A percentile compares a stretch with the other conserved stretches of the same genome.
Evolutionary conservation across 805 yeast genomes (phyloP).

Genomic region (Metschnikowia cubensis): DNA sequence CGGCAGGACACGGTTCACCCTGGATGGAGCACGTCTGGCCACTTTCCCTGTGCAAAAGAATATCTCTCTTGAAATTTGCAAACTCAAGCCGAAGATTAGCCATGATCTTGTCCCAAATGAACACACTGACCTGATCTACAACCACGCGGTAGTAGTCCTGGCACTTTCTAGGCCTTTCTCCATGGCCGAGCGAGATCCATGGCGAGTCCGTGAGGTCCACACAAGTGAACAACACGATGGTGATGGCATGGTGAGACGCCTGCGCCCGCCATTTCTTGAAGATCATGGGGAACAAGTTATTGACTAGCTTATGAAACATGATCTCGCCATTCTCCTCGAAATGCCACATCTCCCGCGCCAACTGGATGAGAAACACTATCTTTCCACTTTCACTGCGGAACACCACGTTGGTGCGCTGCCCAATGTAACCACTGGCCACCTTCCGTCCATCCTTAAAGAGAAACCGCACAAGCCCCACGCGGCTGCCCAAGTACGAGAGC

Average conservation of each 20-base stretch:
- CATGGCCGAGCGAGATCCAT: slow-evolving; percentile 59
- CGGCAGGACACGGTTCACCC: slow-evolving; percentile 72
- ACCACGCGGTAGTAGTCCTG: slow-evolving; percentile 87
- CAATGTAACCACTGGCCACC: slow-evolving; percentile 71
- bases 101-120: slow-evolving; percentile 92
- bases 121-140: slow-evolving; percentile 87
- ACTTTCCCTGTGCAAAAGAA: slow-evolving; percentile 45
- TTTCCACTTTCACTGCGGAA: slow-evolving; percentile 91
- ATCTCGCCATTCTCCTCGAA: slow-evolving; percentile 96
- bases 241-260: slow-evolving; percentile 86
- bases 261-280: slow-evolving; percentile 83
- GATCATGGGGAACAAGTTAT: slow-evolving; percentile 86
- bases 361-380: slow-evolving; percentile 76
- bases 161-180: slow-evolving; percentile 65
- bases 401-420: slow-evolving; percentile 69
- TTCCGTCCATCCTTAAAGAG: slow-evolving; percentile 66
- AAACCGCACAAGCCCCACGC: slow-evolving; percentile 61
- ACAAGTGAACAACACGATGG: slow-evolving; percentile 83
- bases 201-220: slow-evolving; percentile 56
- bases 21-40: slow-evolving; percentile 31
- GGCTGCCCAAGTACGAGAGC: slow-evolving; percentile 53
- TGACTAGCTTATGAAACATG: slow-evolving; percentile 85
- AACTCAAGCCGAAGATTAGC: slow-evolving; percentile 80
- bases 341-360: slow-evolving; percentile 96
- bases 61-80: slow-evolving; percentile 72